phyloP scores from a whole-genome alignment of 352 stramenopile genomes.

The Globisporangium heterothallicum region DNA sequence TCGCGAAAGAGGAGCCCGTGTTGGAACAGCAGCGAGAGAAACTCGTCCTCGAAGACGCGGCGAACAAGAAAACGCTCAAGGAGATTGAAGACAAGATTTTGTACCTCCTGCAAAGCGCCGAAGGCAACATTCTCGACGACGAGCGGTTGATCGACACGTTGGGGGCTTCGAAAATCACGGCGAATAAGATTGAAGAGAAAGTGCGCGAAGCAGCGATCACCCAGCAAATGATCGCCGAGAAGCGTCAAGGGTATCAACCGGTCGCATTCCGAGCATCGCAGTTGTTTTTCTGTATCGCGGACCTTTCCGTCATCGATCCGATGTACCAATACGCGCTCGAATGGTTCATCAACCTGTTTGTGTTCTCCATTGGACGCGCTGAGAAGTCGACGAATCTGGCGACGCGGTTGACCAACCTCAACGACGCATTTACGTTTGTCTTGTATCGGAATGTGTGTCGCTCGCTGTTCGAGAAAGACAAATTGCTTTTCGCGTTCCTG shows the following conservation, averaged over 20 bases:
- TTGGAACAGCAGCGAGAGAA: slow-evolving; percentile 91
- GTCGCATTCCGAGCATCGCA: slow-evolving; percentile 89
- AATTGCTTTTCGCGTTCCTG: slow-evolving; percentile 94
- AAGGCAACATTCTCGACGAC: slow-evolving; percentile 95
- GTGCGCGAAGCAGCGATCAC: slow-evolving; percentile 90
- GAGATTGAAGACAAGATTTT: slow-evolving; percentile 97
- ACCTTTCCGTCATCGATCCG: slow-evolving; percentile 90
- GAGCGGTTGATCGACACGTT: slow-evolving; percentile 94
- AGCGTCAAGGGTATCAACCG: slow-evolving; percentile 87
- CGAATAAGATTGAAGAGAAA: slow-evolving; percentile 93
- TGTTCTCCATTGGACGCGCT: slow-evolving; percentile 86
- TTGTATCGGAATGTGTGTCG: slow-evolving; percentile 95
- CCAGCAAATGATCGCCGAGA: slow-evolving; percentile 91
- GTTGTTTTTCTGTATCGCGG: slow-evolving; percentile 94
- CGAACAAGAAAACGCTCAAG: slow-evolving; percentile 93
- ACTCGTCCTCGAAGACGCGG: slow-evolving; percentile 92
- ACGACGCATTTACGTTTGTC: slow-evolving; percentile 93
- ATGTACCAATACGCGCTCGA: slow-evolving; percentile 97
- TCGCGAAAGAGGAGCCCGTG: slow-evolving; percentile 91
- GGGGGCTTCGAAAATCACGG: slow-evolving; percentile 89
- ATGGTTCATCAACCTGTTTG: slow-evolving; percentile 95
- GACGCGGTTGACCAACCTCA: slow-evolving; percentile 85
- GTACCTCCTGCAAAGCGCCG: slow-evolving; percentile 87
- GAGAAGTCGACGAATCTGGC: slow-evolving; percentile 71
- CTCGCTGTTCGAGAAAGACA: slow-evolving; percentile 95